Percentiles rank a stretch among this genome's conserved stretches.
phyloP scores from a whole-genome alignment of 1,284 basidiomycete genomes.

The Gymnopus androsaceus region DNA sequence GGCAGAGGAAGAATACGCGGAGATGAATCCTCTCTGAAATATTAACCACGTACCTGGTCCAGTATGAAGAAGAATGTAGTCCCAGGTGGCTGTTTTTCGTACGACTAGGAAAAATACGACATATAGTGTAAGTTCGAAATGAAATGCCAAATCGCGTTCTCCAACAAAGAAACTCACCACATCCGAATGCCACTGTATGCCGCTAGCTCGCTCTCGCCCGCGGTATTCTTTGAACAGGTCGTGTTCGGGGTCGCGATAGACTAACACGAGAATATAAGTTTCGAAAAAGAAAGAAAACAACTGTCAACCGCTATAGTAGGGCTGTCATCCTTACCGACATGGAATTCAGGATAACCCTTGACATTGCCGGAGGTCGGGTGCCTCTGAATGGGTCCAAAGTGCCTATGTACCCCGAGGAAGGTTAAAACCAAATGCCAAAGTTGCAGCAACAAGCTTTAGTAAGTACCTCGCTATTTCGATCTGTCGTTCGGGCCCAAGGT shows the following conservation, averaged over 20 bases:
- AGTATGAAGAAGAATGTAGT: constrained; percentile 64
- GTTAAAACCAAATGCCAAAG: neutral
- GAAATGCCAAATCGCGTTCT: neutral
- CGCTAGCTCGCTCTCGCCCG: constrained; percentile 28
- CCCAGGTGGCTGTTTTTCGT: constrained; percentile 64
- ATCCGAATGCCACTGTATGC: constrained; percentile 46
- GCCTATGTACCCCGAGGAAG: constrained; percentile 24
- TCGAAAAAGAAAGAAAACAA: neutral
- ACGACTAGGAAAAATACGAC: constrained; percentile 34
- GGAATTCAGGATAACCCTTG: constrained; percentile 52
- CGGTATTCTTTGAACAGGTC: constrained; percentile 35
- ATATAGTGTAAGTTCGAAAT: neutral
- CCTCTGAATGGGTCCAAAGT: constrained; percentile 61
- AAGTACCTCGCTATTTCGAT: constrained; percentile 47
- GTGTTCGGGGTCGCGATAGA: constrained; percentile 43
- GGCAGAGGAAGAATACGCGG: neutral
- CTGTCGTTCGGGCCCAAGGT: constrained; percentile 49
- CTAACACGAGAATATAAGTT: constrained; percentile 24
- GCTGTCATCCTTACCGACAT: constrained; percentile 38
- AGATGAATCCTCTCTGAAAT: too few species aligned
- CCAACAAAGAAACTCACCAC: constrained; percentile 31
- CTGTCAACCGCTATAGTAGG: neutral
- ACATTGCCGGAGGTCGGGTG: constrained; percentile 57
- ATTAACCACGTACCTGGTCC: constrained; percentile 35
- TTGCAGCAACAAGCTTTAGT: neutral